phyloP scores from a whole-genome alignment of 2,329 filamentous ascomycete species.

The Colletotrichum eleusines region DNA sequence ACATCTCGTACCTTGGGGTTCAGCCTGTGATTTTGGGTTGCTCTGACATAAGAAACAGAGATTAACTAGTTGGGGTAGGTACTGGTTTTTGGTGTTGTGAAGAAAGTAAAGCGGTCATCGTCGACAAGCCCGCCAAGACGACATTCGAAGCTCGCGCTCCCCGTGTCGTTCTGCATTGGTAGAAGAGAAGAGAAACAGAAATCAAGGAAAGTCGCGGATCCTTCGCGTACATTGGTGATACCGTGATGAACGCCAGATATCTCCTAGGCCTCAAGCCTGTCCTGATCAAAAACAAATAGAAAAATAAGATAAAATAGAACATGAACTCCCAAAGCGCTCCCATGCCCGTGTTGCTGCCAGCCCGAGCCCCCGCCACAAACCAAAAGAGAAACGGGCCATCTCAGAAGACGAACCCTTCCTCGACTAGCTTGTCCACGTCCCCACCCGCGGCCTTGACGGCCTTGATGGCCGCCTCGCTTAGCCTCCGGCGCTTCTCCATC shows the following conservation, averaged over 20 bases:
- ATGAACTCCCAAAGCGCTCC: slow-evolving; percentile 28
- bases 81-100: neutral
- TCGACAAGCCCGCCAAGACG: neutral
- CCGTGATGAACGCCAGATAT: slow-evolving; percentile 25
- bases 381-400: neutral
- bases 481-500: slow-evolving; percentile 76
- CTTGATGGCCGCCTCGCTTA: slow-evolving; percentile 76
- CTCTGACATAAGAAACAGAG: slow-evolving; percentile 23
- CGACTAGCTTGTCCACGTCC: slow-evolving; percentile 67
- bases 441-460: slow-evolving; percentile 79
- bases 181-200: slow-evolving; percentile 2
- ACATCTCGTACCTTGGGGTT: slow-evolving; percentile 31
- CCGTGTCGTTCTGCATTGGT: slow-evolving; percentile 9
- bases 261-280: slow-evolving; percentile 17
- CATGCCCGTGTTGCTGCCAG: slow-evolving; percentile 15
- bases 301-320: neutral
- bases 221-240: slow-evolving; percentile 21
- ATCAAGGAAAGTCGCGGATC: slow-evolving; percentile 14
- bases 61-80: slow-evolving; percentile 27
- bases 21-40: slow-evolving; percentile 38
- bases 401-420: slow-evolving; percentile 63
- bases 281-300: neutral
- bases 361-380: neutral
- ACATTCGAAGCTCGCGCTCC: slow-evolving; percentile 26
- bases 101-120: slow-evolving; percentile 5